These are phyloP conservation scores for Paecilomyces fulvus DNA, from an alignment of 2,329 filamentous ascomycete species.

Conservation along the genomic window DNA sequence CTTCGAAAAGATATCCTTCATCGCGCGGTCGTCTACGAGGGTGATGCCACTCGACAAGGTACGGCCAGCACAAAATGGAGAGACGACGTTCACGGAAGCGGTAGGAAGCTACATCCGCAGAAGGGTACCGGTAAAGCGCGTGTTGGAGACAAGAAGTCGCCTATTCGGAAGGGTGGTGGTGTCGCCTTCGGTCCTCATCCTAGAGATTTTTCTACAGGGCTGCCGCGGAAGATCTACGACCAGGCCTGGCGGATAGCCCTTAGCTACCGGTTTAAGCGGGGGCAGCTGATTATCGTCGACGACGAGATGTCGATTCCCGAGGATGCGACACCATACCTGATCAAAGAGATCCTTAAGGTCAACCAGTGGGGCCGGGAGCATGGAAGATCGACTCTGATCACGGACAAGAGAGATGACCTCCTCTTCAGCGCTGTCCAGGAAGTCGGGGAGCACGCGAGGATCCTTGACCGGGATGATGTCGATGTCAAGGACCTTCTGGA, in stretches of 20 bases:
- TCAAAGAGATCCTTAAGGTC: slow-evolving; percentile 58
- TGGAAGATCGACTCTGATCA: slow-evolving; percentile 70
- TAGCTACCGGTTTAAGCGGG: slow-evolving; percentile 79
- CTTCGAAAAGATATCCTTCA: slow-evolving; percentile 87
- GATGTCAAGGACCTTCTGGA: slow-evolving; percentile 94
- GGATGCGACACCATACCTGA: slow-evolving; percentile 45
- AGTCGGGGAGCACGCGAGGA: slow-evolving; percentile 58
- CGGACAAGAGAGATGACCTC: slow-evolving; percentile 50
- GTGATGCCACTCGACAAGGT: slow-evolving; percentile 77
- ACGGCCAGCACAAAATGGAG: slow-evolving; percentile 77
- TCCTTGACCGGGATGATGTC: slow-evolving; percentile 65
- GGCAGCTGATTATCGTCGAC: slow-evolving; percentile 79
- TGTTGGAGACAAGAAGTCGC: slow-evolving; percentile 70
- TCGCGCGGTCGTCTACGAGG: slow-evolving; percentile 85
- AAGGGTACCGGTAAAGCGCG: slow-evolving; percentile 80
- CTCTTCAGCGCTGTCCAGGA: slow-evolving; percentile 60
- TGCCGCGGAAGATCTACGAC: slow-evolving; percentile 89
- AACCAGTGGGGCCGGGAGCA: slow-evolving; percentile 61
- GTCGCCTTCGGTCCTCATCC: slow-evolving; percentile 86
- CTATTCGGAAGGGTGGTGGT: slow-evolving; percentile 75
- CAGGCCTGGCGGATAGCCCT: slow-evolving; percentile 90
- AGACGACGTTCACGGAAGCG: slow-evolving; percentile 73
- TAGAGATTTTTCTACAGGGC: slow-evolving; percentile 75
- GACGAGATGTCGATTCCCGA: slow-evolving; percentile 62
- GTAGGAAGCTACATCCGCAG: slow-evolving; percentile 72